phyloP scores from a whole-genome alignment of 495 filamentous ascomycete genomes.

The Penicillium ochrochloron region DNA sequence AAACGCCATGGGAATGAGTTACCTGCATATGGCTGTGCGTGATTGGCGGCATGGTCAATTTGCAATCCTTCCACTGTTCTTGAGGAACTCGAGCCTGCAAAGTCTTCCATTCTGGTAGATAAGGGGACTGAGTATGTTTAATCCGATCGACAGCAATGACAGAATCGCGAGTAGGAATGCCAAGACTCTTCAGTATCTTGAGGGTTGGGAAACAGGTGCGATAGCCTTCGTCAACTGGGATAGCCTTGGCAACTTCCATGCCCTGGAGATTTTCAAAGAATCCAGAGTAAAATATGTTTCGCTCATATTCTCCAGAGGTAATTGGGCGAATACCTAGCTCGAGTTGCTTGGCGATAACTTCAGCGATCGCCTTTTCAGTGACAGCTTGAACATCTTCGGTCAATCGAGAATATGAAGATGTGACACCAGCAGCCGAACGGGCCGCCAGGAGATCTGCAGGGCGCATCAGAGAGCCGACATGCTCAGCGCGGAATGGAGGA shows the following conservation, averaged over 20 bases:
- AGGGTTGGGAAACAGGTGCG: constrained; percentile 19
- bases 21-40: constrained; percentile 31
- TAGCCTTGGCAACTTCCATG: constrained; percentile 18
- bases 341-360: constrained; percentile 24
- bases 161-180: constrained; percentile 10
- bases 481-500: constrained; percentile 33
- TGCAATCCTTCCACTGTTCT: constrained; percentile 27
- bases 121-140: constrained; percentile 16
- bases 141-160: constrained; percentile 21
- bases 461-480: constrained; percentile 33
- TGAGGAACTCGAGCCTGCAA: constrained; percentile 20
- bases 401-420: constrained; percentile 18
- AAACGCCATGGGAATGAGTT: not conserved
- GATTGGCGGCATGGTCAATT: constrained; percentile 28
- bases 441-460: constrained; percentile 23
- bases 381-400: constrained; percentile 7
- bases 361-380: constrained; percentile 21
- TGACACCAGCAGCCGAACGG: constrained; percentile 28
- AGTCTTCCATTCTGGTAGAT: constrained; percentile 28
- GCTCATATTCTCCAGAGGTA: constrained; percentile 31
- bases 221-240: constrained; percentile 15
- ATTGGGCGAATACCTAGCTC: constrained; percentile 25
- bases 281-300: constrained; percentile 27
- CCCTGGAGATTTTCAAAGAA: constrained; percentile 29
- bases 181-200: constrained; percentile 12